A percentile compares a stretch with the other conserved stretches of the same genome.
These are phyloP conservation scores for Kernera saxatilis DNA, from an alignment of 345 rosid genomes.

Conservation along the genomic window DNA sequence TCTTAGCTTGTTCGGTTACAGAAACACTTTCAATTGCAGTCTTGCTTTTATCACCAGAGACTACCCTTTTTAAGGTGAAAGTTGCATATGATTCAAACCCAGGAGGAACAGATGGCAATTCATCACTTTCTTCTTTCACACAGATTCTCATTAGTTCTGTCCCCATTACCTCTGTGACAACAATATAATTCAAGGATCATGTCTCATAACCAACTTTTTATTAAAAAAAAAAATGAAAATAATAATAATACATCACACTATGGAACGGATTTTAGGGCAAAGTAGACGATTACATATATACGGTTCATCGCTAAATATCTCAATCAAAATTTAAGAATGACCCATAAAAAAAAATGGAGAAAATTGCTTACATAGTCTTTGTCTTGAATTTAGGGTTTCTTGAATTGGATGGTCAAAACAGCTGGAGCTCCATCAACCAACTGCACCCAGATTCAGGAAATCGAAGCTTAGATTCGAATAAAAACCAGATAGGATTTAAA, in stretches of 20 bases:
- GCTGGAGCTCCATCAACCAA: conserved; percentile 36
- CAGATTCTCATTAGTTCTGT: conserved; percentile 81
- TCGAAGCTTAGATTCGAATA: not conserved
- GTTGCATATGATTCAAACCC: conserved; percentile 91
- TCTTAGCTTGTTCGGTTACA: conserved; percentile 38
- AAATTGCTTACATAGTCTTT: conserved; percentile 34
- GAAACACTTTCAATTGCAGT: conserved; percentile 30
- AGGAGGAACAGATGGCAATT: conserved; percentile 83
- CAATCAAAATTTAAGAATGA: not conserved
- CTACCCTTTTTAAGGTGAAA: conserved; percentile 47
- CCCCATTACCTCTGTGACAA: conserved; percentile 54
- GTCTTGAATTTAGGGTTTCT: conserved; percentile 33
- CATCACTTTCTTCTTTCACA: conserved; percentile 82
- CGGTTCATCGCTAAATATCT: not conserved
- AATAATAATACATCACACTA: not conserved
- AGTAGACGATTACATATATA: not conserved
- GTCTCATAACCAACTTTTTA: not conserved
- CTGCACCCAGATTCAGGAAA: conserved; percentile 25
- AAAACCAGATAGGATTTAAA: not conserved
- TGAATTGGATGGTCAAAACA: conserved; percentile 31
- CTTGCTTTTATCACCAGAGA: conserved; percentile 40
- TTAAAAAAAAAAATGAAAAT: not conserved
- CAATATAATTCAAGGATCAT: conserved; percentile 11
- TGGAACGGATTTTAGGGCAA: not conserved
- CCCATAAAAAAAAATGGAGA: not conserved